Evolutionary conservation across 768 basidiomycete genomes (phyloP), one percentile per base, ranked within the genome.

Genomic region (Lyophyllum decastes): DNA sequence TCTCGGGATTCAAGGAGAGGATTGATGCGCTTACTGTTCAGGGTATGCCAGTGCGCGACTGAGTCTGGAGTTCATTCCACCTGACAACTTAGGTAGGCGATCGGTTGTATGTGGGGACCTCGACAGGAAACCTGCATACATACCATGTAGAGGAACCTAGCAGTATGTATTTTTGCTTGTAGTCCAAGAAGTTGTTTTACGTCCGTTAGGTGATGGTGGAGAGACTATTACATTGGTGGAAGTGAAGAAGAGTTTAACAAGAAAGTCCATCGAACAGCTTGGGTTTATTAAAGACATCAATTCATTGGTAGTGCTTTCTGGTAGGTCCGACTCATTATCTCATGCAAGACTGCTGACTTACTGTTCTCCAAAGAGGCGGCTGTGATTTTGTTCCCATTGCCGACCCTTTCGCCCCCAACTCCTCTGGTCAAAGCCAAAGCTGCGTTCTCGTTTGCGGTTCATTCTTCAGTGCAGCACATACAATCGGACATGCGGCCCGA

Each of bases 241-340:
- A 65, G 79, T 80, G 27, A 92, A 82, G 83, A 88, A 87, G 65
- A 76, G 72, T 12, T 68, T 94, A 33, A 78, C 84, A 25, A 76
- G 84, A 62, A 85, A 81, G 66, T 78, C 90, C 14, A 90, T 99
- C 43, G 96, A 98, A 54, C 94, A 95, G 67, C 76, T 99, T 2
- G 92, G 88, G 0, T 89, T 87, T 52, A 81, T 98, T 61, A 87
- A 87, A 60, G 91, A 94, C 63, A 82, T 92, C n/a, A 89, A 93
- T 64, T 90, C 92, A 3, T 76, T 99, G 22, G 87, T 93, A 2
- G 78, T 91, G 4, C 81, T 98, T 4, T 90, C 92, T 24, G 95
- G 95, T 94, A 66, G 57, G 81, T 64, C 40, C 33, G 26, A 27
- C 14, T 17, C 17, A 4, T 6, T n/a, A 8, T 30, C n/a, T n/a